Evolutionary conservation across 75 land plant genomes (phyloP).

Genomic region (Picea sitchensis): DNA sequence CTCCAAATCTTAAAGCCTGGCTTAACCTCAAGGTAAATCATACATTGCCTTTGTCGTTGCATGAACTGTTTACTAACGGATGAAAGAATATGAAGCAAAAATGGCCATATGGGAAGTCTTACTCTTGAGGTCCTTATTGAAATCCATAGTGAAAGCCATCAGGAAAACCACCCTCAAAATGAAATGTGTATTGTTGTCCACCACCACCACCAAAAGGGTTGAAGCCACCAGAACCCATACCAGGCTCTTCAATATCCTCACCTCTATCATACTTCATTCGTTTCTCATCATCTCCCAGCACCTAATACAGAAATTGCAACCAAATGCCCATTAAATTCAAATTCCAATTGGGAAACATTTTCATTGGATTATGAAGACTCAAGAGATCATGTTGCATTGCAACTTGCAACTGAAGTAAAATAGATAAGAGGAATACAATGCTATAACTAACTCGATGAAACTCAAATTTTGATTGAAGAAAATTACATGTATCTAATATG

Average conservation of each 20-base stretch:
- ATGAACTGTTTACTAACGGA: too few relatives aligned
- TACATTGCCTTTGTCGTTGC: too few relatives aligned
- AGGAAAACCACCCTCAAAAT: conserved; percentile 90
- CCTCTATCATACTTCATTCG: conserved; percentile 85
- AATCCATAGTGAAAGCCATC: conserved; percentile 51
- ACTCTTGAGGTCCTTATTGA: conserved; percentile 1
- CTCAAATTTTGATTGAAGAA: background rate
- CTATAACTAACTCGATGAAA: background rate
- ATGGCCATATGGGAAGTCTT: too few relatives aligned
- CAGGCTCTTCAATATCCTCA: conserved; percentile 82
- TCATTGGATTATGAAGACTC: background rate
- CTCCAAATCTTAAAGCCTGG: too few relatives aligned
- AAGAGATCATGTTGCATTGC: background rate
- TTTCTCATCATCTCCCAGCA: conserved; percentile 97
- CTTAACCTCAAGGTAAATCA: too few relatives aligned
- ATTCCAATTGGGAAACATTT: background rate
- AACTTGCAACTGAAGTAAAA: background rate
- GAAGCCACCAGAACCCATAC: conserved; percentile 40
- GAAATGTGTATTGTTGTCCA: conserved; percentile 82
- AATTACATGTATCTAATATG: background rate
- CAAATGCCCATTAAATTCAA: background rate
- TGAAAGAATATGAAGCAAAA: too few relatives aligned
- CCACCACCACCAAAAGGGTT: conserved; percentile 57
- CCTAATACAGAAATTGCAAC: conserved; percentile 34
- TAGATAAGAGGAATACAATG: background rate